Conservation (phyloP, 305 asterid species). For the Salvia sclarea region DNA sequence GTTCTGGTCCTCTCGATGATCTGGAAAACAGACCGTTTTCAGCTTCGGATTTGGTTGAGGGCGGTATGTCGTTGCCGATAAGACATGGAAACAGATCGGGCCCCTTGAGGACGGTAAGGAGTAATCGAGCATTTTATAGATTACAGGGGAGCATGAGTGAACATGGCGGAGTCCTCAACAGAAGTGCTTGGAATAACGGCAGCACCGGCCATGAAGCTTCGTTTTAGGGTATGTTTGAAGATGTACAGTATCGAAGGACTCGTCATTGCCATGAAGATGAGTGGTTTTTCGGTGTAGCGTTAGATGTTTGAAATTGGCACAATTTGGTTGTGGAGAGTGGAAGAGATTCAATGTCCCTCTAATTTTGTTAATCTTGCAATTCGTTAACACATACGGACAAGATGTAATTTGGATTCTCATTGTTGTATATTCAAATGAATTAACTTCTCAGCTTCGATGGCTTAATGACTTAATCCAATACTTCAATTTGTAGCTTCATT, state of each 20-base stretch:
- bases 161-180: conserved; percentile 57
- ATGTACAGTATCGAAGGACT: conserved; percentile 64
- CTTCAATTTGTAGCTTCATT: background rate
- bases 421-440: conserved; percentile 43
- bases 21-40: conserved; percentile 66
- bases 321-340: conserved; percentile 27
- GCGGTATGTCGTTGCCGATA: conserved; percentile 48
- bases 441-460: conserved; percentile 17
- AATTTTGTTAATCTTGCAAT: conserved; percentile 43
- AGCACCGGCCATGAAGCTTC: conserved; percentile 56
- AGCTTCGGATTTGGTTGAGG: conserved; percentile 39
- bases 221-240: conserved; percentile 53
- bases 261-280: conserved; percentile 43
- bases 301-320: conserved; percentile 36
- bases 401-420: conserved; percentile 36
- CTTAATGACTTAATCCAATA: background rate
- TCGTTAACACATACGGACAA: conserved; percentile 40
- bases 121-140: conserved; percentile 67
- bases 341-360: conserved; percentile 33
- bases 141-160: conserved; percentile 86
- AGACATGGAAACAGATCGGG: conserved; percentile 87
- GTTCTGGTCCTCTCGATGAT: conserved; percentile 85
- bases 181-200: conserved; percentile 59
- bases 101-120: conserved; percentile 74
- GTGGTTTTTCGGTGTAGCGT: conserved; percentile 43